Conservation (phyloP, 306 rosid species). For the Delonix regia region DNA sequence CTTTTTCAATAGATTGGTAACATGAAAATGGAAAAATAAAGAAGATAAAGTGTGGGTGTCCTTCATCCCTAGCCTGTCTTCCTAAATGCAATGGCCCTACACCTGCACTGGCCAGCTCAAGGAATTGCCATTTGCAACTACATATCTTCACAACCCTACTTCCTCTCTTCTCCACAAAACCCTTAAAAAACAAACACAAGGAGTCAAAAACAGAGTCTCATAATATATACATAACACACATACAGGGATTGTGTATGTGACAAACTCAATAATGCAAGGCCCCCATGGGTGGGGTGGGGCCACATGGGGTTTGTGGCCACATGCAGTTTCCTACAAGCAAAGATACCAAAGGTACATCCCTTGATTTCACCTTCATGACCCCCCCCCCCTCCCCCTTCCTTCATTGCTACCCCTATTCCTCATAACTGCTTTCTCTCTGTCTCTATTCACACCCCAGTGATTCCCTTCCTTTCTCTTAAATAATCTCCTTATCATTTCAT, state of each 20-base stretch:
- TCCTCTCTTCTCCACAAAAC: background rate
- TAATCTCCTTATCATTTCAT: background rate
- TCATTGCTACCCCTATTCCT: conserved; percentile 29
- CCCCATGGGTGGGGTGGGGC: conserved; percentile 39
- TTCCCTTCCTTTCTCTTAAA: background rate
- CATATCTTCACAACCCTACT: background rate
- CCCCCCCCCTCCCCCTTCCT: background rate
- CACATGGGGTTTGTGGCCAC: conserved; percentile 40
- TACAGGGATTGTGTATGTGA: background rate
- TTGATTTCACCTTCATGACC: conserved; percentile 25
- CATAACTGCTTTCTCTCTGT: conserved; percentile 19
- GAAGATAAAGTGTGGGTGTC: background rate
- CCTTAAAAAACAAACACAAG: background rate
- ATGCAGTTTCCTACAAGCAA: conserved; percentile 35
- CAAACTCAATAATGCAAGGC: conserved; percentile 33
- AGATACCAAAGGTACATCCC: conserved; percentile 40
- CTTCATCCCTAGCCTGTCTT: background rate
- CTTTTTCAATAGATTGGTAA: background rate
- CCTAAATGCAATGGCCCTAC: conserved; percentile 36
- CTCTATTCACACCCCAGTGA: conserved; percentile 33
- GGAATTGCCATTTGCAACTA: background rate
- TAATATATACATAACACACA: too few relatives aligned
- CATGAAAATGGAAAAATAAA: background rate
- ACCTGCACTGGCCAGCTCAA: conserved; percentile 15
- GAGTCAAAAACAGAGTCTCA: background rate